Evolutionary conservation across 1,139 yeast genomes (phyloP), one percentile per base, ranked within the genome.

Genomic region (Yarrowia galli): DNA sequence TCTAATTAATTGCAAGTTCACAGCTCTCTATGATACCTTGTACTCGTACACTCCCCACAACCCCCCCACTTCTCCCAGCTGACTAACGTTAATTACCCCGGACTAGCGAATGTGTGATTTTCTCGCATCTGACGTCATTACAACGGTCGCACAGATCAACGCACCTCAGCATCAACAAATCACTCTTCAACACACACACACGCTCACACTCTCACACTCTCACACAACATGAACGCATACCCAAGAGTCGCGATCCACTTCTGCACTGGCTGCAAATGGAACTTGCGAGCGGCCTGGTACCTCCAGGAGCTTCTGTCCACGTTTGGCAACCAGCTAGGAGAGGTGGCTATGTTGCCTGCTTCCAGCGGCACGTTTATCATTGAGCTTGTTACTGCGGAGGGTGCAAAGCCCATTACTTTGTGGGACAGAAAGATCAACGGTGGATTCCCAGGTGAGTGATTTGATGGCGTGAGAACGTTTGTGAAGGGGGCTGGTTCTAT

Each of bases 211-310:
- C n/a, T n/a, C n/a, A n/a, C n/a, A n/a, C n/a, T n/a, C n/a, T n/a
- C n/a, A n/a, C n/a, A n/a, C 35, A 25, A 32, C 45, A 58, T 58
- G 56, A 48, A 38, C 35, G n/a, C 56, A 15, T 61, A 61, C 16
- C 89, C 89, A 0, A 77, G 85, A 22, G 81, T 87, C 3, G 76
- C 83, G 12, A 86, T 87, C 65, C 77, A 81, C 69, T 87, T 86
- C 74, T 87, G 91, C 74, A 85, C 87, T 18, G 82, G 80, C 72
- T 87, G 91, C 77, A 84, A 85, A 70, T 87, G 91, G 91, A 84
- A 85, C 71, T 79, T 87, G 35, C 77, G 91, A n/a, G 89, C 90
- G 1, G 82, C 87, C 0, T 87, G 91, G 91, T 86, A 86, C 70
- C 79, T 83, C 28, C 91, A 87, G 73, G 91, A 87, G 74, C 79